A percentile compares a stretch with the other conserved stretches of the same genome.
Evolutionary conservation across 2,329 filamentous ascomycete genomes (phyloP).

Genomic region (Dactylonectria estremocensis): DNA sequence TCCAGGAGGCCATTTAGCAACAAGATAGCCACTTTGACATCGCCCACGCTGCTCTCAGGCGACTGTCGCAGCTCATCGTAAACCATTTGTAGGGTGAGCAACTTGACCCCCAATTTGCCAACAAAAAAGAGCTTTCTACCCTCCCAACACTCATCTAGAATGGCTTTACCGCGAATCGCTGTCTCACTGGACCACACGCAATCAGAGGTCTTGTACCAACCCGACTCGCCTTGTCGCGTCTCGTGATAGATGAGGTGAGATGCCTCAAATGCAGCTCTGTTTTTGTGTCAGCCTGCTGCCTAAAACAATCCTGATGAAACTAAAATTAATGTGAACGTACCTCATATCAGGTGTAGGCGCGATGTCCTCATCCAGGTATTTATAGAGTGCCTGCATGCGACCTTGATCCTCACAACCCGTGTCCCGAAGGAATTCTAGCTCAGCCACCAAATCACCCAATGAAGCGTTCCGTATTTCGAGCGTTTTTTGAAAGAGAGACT

Average conservation of each 20-base stretch:
- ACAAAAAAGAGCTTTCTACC: slow-evolving; percentile 28
- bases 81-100: slow-evolving; percentile 36
- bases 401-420: not conserved
- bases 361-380: slow-evolving; percentile 20
- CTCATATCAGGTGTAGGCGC: not conserved
- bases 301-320: slow-evolving; percentile 2
- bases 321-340: slow-evolving; percentile 16
- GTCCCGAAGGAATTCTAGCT: not conserved
- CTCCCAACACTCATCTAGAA: slow-evolving; percentile 27
- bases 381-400: slow-evolving; percentile 13
- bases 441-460: not conserved
- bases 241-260: slow-evolving; percentile 17
- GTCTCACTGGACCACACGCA: slow-evolving; percentile 39
- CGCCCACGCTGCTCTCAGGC: not conserved
- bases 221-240: not conserved
- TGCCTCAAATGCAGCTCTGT: slow-evolving; percentile 30
- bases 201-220: slow-evolving; percentile 33
- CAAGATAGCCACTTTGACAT: slow-evolving; percentile 26
- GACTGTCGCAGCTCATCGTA: slow-evolving; percentile 38
- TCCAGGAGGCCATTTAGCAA: slow-evolving; percentile 31
- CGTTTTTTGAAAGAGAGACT: slow-evolving; percentile 16
- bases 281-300: slow-evolving; percentile 2
- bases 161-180: slow-evolving; percentile 29
- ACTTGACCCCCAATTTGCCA: slow-evolving; percentile 28
- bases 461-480: slow-evolving; percentile 16